These are phyloP conservation scores for Shiraia bambusicola DNA, from an alignment of 2,329 filamentous ascomycete species.

Conservation along the genomic window DNA sequence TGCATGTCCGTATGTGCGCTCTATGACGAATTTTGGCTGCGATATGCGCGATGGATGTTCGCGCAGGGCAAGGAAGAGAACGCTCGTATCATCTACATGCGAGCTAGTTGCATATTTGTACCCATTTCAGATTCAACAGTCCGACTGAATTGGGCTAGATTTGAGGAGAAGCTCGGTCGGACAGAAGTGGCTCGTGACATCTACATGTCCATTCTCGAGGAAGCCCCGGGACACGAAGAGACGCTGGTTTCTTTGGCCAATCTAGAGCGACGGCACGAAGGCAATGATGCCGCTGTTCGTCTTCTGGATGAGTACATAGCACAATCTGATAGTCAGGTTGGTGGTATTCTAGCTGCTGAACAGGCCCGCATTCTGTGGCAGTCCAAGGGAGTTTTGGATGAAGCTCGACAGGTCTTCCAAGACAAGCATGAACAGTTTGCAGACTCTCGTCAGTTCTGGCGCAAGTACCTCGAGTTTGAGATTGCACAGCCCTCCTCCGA, in stretches of 20 bases:
- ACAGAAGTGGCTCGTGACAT: constrained; percentile 80
- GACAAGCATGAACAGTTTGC: constrained; percentile 82
- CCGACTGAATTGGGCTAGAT: constrained; percentile 88
- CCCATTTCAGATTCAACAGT: constrained; percentile 82
- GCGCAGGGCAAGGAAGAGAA: constrained; percentile 80
- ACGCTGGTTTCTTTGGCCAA: constrained; percentile 88
- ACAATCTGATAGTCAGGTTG: constrained; percentile 73
- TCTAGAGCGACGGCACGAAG: constrained; percentile 77
- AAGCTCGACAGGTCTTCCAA: constrained; percentile 79
- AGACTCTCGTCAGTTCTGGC: constrained; percentile 87
- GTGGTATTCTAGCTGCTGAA: constrained; percentile 83
- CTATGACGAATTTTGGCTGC: constrained; percentile 97
- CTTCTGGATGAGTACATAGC: constrained; percentile 79
- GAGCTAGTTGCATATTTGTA: constrained; percentile 81
- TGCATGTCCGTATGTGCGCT: constrained; percentile 90
- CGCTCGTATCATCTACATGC: constrained; percentile 86
- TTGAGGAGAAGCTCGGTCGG: constrained; percentile 82
- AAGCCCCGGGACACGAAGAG: constrained; percentile 79
- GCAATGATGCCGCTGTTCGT: constrained; percentile 79
- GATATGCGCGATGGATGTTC: constrained; percentile 92
- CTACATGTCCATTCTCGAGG: constrained; percentile 74
- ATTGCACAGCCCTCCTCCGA: constrained; percentile 73
- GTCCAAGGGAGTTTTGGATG: constrained; percentile 74
- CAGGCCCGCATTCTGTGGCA: constrained; percentile 89
- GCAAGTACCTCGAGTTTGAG: constrained; percentile 85